Evolutionary conservation across 352 stramenopile genomes (phyloP).

Genomic region (Pythium coloratum): DNA sequence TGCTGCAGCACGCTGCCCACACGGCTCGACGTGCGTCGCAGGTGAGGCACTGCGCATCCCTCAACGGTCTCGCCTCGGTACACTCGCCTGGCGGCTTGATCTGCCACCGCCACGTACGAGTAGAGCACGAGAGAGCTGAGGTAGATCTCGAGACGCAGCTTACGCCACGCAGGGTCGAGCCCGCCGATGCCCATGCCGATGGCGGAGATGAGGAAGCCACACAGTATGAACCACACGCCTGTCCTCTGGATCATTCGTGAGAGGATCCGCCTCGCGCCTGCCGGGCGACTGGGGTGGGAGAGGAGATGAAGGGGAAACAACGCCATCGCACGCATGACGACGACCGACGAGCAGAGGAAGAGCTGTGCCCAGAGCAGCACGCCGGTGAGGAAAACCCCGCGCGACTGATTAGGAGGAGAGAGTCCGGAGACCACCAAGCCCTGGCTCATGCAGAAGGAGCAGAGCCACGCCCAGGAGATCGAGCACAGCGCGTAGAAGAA

Average conservation of each 20-base stretch:
- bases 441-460: conserved; percentile 16
- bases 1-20: not conserved
- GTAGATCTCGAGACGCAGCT: conserved; percentile 18
- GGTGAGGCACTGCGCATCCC: not conserved
- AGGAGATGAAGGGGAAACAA: conserved; percentile 4
- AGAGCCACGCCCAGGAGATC: not conserved
- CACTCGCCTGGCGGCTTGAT: conserved; percentile 3
- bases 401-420: not conserved
- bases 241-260: not conserved
- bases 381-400: conserved; percentile 4
- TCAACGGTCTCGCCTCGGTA: conserved; percentile 16
- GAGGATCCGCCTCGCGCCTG: not conserved
- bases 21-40: not conserved
- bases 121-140: not conserved
- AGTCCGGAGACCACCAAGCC: conserved; percentile 18
- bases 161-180: not conserved
- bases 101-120: conserved; percentile 1
- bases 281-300: not conserved
- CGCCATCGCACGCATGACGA: conserved; percentile 5
- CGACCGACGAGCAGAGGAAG: conserved; percentile 8
- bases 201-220: not conserved
- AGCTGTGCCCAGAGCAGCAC: conserved; percentile 13
- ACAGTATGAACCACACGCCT: conserved; percentile 1
- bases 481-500: not conserved
- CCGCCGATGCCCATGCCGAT: conserved; percentile 2